Conservation (phyloP, 306 rosid species). For the Fragaria ananassa region DNA sequence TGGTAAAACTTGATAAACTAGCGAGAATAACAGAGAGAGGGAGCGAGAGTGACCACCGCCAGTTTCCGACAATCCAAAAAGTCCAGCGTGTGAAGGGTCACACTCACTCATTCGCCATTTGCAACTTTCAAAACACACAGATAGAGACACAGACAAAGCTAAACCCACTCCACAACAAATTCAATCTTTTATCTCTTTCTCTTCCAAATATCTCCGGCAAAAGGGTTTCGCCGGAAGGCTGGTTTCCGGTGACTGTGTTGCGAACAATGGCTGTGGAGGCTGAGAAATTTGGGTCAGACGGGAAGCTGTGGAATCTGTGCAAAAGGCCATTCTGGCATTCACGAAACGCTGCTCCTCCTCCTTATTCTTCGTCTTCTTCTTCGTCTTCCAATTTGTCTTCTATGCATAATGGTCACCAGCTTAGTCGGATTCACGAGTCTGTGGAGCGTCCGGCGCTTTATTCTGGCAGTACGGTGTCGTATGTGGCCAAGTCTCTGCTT, state of each 20-base stretch:
- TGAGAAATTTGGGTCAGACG: slow-evolving; percentile 56
- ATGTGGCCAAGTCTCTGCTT: slow-evolving; percentile 74
- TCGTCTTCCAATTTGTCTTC: slow-evolving; percentile 30
- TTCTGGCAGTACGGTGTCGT: slow-evolving; percentile 58
- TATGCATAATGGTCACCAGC: slow-evolving; percentile 46
- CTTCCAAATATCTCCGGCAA: slow-evolving; percentile 10
- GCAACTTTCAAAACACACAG: slow-evolving; percentile 20
- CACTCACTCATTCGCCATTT: slow-evolving; percentile 36
- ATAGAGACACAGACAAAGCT: slow-evolving; percentile 23
- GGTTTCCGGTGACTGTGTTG: neutral
- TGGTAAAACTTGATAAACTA: neutral
- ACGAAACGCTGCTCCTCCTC: slow-evolving; percentile 43
- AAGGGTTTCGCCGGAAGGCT: slow-evolving; percentile 21
- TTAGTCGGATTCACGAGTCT: slow-evolving; percentile 47
- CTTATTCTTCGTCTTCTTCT: slow-evolving; percentile 45
- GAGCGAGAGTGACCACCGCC: slow-evolving; percentile 30
- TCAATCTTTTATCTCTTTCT: slow-evolving; percentile 14
- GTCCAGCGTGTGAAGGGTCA: slow-evolving; percentile 40
- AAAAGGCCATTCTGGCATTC: slow-evolving; percentile 82
- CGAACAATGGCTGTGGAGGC: slow-evolving; percentile 54
- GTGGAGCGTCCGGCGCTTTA: slow-evolving; percentile 49
- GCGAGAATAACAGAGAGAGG: neutral
- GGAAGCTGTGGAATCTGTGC: slow-evolving; percentile 64
- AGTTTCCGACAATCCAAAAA: slow-evolving; percentile 33
- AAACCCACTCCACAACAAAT: slow-evolving; percentile 21